phyloP scores from a whole-genome alignment of 164 flowering plant species.

The Dillenia turbinata region DNA sequence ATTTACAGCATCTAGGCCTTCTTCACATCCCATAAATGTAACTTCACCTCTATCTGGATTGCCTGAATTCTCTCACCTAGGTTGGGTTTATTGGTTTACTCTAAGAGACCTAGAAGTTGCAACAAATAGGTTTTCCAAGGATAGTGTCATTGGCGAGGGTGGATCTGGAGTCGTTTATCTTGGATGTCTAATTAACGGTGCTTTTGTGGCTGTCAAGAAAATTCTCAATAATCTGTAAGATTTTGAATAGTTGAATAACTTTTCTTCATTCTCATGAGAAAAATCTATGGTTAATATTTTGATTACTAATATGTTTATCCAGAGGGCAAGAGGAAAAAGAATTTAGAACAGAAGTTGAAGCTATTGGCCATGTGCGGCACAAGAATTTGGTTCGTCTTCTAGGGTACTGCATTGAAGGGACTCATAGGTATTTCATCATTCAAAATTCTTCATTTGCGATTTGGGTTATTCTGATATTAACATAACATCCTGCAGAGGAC shows the following conservation, averaged over 20 bases:
- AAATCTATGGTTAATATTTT: not conserved
- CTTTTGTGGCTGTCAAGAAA: slow-evolving; percentile 85
- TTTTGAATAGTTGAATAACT: not conserved
- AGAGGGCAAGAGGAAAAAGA: slow-evolving; percentile 97
- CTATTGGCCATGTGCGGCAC: slow-evolving; percentile 91
- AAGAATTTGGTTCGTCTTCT: slow-evolving; percentile 88
- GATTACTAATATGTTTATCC: slow-evolving; percentile 5
- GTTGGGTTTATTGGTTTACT: slow-evolving; percentile 98
- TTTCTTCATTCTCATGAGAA: too few species aligned
- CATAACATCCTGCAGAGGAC: too few species aligned
- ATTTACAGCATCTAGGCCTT: slow-evolving; percentile 25
- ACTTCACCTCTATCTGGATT: slow-evolving; percentile 73
- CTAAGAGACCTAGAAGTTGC: slow-evolving; percentile 79
- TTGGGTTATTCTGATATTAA: too few species aligned
- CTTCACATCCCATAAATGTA: slow-evolving; percentile 44
- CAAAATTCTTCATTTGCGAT: not conserved
- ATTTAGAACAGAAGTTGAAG: slow-evolving; percentile 91
- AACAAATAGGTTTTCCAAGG: slow-evolving; percentile 69
- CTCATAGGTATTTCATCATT: slow-evolving; percentile 56
- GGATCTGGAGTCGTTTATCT: slow-evolving; percentile 87
- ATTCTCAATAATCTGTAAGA: slow-evolving; percentile 84
- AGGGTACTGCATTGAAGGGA: slow-evolving; percentile 91
- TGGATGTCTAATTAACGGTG: slow-evolving; percentile 70
- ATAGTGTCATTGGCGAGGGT: slow-evolving; percentile 82
- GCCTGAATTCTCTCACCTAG: slow-evolving; percentile 86